A percentile compares a stretch with the other conserved stretches of the same genome.
Evolutionary conservation across 768 basidiomycete genomes (phyloP).

Genomic region (Amanita fuliginea): DNA sequence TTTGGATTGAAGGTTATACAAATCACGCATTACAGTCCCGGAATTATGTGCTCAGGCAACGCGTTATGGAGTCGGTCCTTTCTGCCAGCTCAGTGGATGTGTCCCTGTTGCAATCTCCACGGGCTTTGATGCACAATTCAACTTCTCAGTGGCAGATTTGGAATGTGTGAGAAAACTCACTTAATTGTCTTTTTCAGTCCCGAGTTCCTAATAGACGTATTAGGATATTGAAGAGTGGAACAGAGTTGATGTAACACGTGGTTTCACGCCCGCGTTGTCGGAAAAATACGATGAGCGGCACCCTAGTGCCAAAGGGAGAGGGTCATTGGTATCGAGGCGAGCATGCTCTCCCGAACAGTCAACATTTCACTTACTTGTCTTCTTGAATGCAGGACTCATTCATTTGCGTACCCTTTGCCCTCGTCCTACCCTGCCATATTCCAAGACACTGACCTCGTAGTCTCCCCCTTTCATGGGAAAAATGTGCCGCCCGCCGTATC

Average conservation of each 20-base stretch:
- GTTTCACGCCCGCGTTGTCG: conserved; percentile 31
- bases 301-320: conserved; percentile 6
- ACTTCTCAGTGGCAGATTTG: conserved; percentile 25
- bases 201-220: neutral
- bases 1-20: conserved; percentile 17
- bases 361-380: neutral
- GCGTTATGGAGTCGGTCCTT: conserved; percentile 39
- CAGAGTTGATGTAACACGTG: conserved; percentile 48
- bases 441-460: conserved; percentile 10
- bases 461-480: neutral
- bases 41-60: conserved; percentile 38
- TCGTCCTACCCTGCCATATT: conserved; percentile 48
- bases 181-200: neutral
- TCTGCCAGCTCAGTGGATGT: conserved; percentile 45
- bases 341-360: conserved; percentile 20
- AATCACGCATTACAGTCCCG: conserved; percentile 26
- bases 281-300: conserved; percentile 29
- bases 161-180: conserved; percentile 12
- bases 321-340: conserved; percentile 16
- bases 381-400: conserved; percentile 27
- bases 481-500: conserved; percentile 2
- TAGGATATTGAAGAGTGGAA: conserved; percentile 19
- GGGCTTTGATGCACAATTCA: conserved; percentile 16
- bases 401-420: conserved; percentile 45
- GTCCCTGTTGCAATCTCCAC: conserved; percentile 29